Evolutionary conservation across 192 early-diverging fungal species (phyloP), one percentile per base, ranked within the genome.

Genomic region (Podila minutissima): DNA sequence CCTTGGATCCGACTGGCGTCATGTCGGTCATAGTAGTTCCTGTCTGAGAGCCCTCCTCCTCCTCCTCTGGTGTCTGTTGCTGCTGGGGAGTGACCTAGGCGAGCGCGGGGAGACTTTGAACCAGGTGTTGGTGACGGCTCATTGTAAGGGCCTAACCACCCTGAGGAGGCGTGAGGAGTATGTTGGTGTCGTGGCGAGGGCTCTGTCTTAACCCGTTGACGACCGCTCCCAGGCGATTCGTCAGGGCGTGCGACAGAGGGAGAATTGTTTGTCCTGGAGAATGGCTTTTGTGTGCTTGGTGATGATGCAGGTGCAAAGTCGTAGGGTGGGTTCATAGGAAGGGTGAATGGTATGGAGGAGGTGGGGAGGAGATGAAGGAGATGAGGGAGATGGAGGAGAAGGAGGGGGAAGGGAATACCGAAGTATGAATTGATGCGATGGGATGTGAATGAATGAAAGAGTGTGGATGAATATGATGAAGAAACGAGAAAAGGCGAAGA

Each of bases 81-180:
- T 24, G 53, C 26, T 31, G 59, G 29, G 3, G 31, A 12, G 59
- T 28, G 59, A 26, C 26, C 58, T 13, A 15, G 73, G 48, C 24
- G 74, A 76, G 15, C 66, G 10, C 77, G 77, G 2, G 77, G 77
- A 1, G 77, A 81, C 53, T 29, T 63, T 12, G 31, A 24, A 19
- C 57, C 28, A 12, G 71, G 57, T 24, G 66, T 28, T 5, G 71
- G 71, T 15, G 77, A 64, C 1, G 53, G 48, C 17, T 81, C 77
- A 64, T 81, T 72, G 35, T 81, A 81, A 5, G 77, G 71, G 20
- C 77, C 77, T 26, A 81, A 46, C 77, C 77, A 81, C 1, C 66
- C 67, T 53, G 77, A 69, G n/a, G 77, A 64, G 29, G 55, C 49
- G 26, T 72, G 77, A 19, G 66, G 64, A 62, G 22, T 5, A n/a